Conservation (phyloP, 306 rosid species). For the Aeschynomene evenia region DNA sequence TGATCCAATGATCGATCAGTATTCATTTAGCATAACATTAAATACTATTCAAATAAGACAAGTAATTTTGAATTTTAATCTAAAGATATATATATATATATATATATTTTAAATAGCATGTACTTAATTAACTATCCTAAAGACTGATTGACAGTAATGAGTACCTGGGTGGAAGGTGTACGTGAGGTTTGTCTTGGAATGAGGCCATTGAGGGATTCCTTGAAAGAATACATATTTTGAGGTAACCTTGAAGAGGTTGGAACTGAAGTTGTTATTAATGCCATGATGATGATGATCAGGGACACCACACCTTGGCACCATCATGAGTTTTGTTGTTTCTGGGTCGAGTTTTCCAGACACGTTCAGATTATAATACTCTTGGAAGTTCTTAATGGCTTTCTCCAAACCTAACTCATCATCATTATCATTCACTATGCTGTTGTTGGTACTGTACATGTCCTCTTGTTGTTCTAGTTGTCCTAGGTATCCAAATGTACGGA, state of each 20-base stretch:
- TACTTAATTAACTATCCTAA: too few species aligned
- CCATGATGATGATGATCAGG: neutral
- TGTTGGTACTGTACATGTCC: neutral
- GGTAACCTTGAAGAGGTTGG: neutral
- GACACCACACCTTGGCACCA: neutral
- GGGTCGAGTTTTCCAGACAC: slow-evolving; percentile 16
- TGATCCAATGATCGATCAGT: too few species aligned
- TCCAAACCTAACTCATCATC: neutral
- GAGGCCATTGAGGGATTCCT: neutral
- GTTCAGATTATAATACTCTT: neutral
- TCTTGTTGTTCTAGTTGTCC: neutral
- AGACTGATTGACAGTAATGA: too few species aligned
- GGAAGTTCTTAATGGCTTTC: neutral
- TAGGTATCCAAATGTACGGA: neutral
- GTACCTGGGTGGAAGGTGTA: neutral
- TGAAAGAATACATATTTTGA: neutral
- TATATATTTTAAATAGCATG: too few species aligned
- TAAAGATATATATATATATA: too few species aligned
- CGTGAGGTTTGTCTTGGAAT: neutral
- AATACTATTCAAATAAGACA: too few species aligned
- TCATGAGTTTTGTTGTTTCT: neutral
- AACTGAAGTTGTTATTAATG: neutral
- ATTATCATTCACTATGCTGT: neutral
- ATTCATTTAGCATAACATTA: too few species aligned
- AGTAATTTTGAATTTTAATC: too few species aligned